Percentiles rank a stretch among this genome's conserved stretches.
phyloP scores from a whole-genome alignment of 345 rosid genomes.

The Carallia pectinifolia region DNA sequence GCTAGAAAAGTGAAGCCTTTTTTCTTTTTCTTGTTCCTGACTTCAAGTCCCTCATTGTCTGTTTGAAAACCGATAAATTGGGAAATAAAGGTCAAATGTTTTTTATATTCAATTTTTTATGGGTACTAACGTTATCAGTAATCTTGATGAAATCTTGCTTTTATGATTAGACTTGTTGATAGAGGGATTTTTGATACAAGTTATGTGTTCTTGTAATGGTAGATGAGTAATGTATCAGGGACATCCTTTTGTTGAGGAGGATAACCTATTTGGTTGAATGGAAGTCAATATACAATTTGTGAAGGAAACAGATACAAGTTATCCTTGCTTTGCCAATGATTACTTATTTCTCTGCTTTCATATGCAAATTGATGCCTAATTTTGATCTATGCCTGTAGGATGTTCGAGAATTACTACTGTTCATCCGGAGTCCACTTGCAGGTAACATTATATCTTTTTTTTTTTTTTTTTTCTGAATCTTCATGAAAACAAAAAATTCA shows the following conservation, averaged over 20 bases:
- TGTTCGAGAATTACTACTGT: constrained; percentile 76
- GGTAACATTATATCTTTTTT: constrained; percentile 35
- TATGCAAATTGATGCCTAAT: constrained; percentile 82
- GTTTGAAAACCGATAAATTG: too few relatives aligned
- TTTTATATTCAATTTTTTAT: too few relatives aligned
- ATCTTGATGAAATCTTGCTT: too few relatives aligned
- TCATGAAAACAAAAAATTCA: too few relatives aligned
- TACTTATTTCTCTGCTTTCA: constrained; percentile 47
- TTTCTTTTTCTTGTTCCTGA: too few relatives aligned
- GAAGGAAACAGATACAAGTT: constrained; percentile 88
- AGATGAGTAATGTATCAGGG: constrained; percentile 94
- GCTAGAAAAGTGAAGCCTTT: too few relatives aligned
- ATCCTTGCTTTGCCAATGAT: constrained; percentile 78
- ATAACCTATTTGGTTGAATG: constrained; percentile 91
- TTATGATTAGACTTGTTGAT: too few relatives aligned
- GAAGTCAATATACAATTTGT: constrained; percentile 86
- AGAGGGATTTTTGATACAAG: too few relatives aligned
- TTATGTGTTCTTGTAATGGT: neutral
- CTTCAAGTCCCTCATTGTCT: too few relatives aligned
- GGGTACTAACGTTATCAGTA: too few relatives aligned
- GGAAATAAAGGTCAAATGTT: too few relatives aligned
- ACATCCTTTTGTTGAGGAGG: constrained; percentile 90
- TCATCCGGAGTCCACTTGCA: constrained; percentile 89
- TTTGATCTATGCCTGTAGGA: constrained; percentile 34
- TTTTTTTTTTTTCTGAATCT: too few relatives aligned